phyloP scores from a whole-genome alignment of 2,329 filamentous ascomycete species.

The Colletotrichum gloeosporioides region DNA sequence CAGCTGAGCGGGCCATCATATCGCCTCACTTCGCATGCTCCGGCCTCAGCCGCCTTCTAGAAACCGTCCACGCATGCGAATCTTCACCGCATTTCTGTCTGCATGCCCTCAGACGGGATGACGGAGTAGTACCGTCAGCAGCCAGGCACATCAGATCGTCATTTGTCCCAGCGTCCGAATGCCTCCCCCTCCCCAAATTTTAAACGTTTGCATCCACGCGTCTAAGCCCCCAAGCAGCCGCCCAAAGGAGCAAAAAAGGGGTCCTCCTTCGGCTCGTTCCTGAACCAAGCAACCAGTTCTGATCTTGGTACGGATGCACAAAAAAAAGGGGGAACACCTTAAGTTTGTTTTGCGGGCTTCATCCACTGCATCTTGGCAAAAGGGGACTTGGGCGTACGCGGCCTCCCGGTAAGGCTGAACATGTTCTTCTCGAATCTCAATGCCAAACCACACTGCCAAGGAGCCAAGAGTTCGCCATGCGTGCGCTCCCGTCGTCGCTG shows the following conservation, averaged over 20 bases:
- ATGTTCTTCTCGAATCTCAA: not conserved
- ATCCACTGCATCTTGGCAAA: not conserved
- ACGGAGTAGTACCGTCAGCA: not conserved
- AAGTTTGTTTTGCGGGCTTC: not conserved
- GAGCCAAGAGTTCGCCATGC: not conserved
- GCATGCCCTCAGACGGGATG: not conserved
- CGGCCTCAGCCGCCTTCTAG: not conserved
- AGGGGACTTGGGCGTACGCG: not conserved
- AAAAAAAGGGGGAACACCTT: not conserved
- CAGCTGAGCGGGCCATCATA: not conserved
- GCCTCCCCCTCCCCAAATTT: not conserved
- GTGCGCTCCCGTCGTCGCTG: not conserved
- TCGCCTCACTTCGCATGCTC: not conserved
- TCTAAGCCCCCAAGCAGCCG: not conserved
- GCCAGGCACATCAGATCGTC: not conserved
- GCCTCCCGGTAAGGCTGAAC: conserved; percentile 7
- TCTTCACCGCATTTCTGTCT: not conserved
- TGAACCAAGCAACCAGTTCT: not conserved
- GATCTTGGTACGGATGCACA: not conserved
- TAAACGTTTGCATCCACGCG: not conserved
- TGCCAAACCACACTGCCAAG: not conserved
- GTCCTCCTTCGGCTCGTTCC: not conserved
- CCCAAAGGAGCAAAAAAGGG: not conserved
- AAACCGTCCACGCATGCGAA: not conserved
- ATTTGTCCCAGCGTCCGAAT: not conserved